A percentile compares a stretch with the other conserved stretches of the same genome.
Evolutionary conservation across 805 yeast species (phyloP).

Genomic region (Candida yuanshanica): DNA sequence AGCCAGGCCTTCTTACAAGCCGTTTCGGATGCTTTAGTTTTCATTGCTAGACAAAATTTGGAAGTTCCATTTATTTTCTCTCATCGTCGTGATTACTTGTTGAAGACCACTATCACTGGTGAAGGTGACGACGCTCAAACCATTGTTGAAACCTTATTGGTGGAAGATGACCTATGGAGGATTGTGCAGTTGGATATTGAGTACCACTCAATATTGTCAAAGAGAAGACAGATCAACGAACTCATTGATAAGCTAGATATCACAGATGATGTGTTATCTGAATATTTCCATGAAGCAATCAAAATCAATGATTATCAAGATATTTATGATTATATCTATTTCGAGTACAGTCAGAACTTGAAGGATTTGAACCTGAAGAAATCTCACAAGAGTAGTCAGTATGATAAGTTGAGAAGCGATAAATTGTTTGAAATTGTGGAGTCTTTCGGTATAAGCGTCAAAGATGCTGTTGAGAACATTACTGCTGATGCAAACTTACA

Average conservation of each 20-base stretch:
- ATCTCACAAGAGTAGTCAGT: conserved; percentile 44
- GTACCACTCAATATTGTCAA: conserved; percentile 77
- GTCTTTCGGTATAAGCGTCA: conserved; percentile 73
- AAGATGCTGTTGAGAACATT: conserved; percentile 77
- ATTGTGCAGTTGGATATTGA: conserved; percentile 82
- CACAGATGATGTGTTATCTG: conserved; percentile 42
- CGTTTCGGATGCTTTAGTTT: conserved; percentile 65
- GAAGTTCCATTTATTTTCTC: conserved; percentile 97
- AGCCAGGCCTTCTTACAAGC: conserved; percentile 54
- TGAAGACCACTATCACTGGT: conserved; percentile 47
- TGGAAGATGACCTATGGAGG: conserved; percentile 89
- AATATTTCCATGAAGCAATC: conserved; percentile 48
- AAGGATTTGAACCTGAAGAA: conserved; percentile 29
- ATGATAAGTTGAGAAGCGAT: conserved; percentile 63
- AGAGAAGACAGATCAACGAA: conserved; percentile 56
- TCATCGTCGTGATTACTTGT: conserved; percentile 85
- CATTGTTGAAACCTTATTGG: conserved; percentile 39
- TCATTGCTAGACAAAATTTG: conserved; percentile 65
- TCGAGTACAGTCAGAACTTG: conserved; percentile 47
- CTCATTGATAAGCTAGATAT: conserved; percentile 48
- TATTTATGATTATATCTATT: conserved; percentile 74
- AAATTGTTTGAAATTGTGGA: conserved; percentile 58
- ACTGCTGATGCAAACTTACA: conserved; percentile 61
- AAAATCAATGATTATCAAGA: conserved; percentile 82
- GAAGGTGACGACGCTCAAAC: conserved; percentile 38